phyloP scores from a whole-genome alignment of 1,139 yeast genomes.

The Saccharomyces uvarum region DNA sequence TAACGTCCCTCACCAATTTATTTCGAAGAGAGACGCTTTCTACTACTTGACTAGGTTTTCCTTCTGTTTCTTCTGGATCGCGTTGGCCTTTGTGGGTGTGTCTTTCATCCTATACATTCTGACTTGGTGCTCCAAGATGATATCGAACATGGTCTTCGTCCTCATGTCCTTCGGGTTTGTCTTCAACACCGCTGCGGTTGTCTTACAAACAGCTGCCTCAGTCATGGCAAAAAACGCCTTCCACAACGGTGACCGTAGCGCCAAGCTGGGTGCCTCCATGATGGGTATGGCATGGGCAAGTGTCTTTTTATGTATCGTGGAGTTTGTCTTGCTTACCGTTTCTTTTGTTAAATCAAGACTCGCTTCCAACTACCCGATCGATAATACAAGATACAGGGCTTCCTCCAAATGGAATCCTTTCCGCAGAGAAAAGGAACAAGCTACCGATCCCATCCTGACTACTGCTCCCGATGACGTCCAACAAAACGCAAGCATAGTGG shows the following conservation, averaged over 20 bases:
- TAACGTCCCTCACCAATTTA: slow-evolving; percentile 51
- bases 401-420: not conserved
- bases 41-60: slow-evolving; percentile 65
- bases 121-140: slow-evolving; percentile 37
- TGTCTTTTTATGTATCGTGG: slow-evolving; percentile 29
- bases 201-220: slow-evolving; percentile 59
- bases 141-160: slow-evolving; percentile 49
- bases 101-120: slow-evolving; percentile 38
- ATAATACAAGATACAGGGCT: not conserved
- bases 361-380: not conserved
- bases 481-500: slow-evolving; percentile 16
- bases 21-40: slow-evolving; percentile 49
- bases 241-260: slow-evolving; percentile 36
- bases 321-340: slow-evolving; percentile 6
- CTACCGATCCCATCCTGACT: not conserved
- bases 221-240: slow-evolving; percentile 63
- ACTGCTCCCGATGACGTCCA: slow-evolving; percentile 6
- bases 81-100: slow-evolving; percentile 51
- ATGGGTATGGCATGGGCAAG: slow-evolving; percentile 68
- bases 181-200: slow-evolving; percentile 51
- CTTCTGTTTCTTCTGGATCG: slow-evolving; percentile 57
- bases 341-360: slow-evolving; percentile 16
- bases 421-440: not conserved
- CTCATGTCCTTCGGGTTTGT: slow-evolving; percentile 47
- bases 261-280: slow-evolving; percentile 49